Conservation (phyloP, 2,329 filamentous ascomycete species). For the Hirsutella minnesotensis region DNA sequence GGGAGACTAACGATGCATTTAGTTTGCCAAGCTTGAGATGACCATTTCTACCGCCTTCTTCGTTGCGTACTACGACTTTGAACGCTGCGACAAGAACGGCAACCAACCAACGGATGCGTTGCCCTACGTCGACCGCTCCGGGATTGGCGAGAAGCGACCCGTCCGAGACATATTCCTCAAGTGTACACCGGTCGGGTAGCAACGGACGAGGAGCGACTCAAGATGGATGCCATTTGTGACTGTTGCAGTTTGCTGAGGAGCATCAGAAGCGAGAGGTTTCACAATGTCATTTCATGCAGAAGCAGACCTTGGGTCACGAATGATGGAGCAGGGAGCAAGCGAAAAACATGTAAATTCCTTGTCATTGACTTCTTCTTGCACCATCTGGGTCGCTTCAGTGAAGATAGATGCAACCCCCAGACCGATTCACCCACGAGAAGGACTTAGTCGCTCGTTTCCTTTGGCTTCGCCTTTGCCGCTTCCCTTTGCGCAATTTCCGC, state of each 20-base stretch:
- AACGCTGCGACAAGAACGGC: constrained; percentile 27
- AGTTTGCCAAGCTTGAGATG: constrained; percentile 42
- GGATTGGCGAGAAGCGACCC: constrained; percentile 8
- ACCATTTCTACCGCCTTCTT: constrained; percentile 37
- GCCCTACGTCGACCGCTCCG: constrained; percentile 6
- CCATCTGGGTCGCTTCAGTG: too few relatives aligned
- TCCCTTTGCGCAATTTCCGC: not conserved
- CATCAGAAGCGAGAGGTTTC: too few relatives aligned
- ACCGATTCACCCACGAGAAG: too few relatives aligned
- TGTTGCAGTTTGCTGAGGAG: too few relatives aligned
- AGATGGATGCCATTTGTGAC: too few relatives aligned
- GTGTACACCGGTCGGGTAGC: not conserved
- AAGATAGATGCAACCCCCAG: too few relatives aligned
- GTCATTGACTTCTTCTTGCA: too few relatives aligned
- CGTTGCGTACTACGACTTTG: constrained; percentile 34
- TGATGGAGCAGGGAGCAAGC: too few relatives aligned
- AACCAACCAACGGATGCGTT: constrained; percentile 8
- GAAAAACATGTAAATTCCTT: too few relatives aligned
- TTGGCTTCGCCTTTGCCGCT: not conserved
- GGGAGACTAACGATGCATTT: not conserved
- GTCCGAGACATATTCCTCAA: constrained; percentile 5
- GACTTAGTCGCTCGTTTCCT: not conserved
- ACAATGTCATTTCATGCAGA: too few relatives aligned
- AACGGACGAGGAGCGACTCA: too few relatives aligned
- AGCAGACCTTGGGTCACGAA: too few relatives aligned